Base-by-base conservation (phyloP, 208 protist genomes). In the Acanthamoeba lenticulata region DNA sequence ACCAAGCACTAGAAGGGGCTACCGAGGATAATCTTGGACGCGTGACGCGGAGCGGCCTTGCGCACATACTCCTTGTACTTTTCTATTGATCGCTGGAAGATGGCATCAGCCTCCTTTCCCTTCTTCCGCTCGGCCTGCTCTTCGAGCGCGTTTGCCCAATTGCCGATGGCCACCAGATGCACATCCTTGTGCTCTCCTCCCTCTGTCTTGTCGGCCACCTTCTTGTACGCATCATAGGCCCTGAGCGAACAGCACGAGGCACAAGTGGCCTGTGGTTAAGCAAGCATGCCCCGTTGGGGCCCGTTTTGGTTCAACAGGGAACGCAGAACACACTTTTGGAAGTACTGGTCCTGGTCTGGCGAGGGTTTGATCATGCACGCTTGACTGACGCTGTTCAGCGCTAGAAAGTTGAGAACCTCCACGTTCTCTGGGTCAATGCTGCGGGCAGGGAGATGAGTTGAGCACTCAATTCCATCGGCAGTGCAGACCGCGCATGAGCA, bases 51-150 rank as follows among this genome's bases (percentile, higher is more conserved):
- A 11, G 72, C 72, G 19, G 32, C n/a, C 72, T 81, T 81, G 72
- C 72, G 72, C 72, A 81, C 72, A 17, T 52, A 81, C 40, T 81
- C 72, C 72, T 81, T 81, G 72, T 81, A 81, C 72, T 81, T 81
- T 29, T 81, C 72, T 29, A 81, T 81, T 11, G 72, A 81, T 47
- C 11, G 72, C 72, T 81, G 72, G 40, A 81, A 81, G 11, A 81
- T 81, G 42, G 34, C 72, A 27, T 81, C 72, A 38, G 72, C 72
- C 24, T 81, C 72, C 72, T 81, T 81, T 11, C 72, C 72, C 72
- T 81, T 42, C 72, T 81, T 81, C n/a, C 72, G 72, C n/a, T 81
- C 72, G 40, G 72, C 72, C 40, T 81, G 72, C 72, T 81, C 72
- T 27, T 81, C 72, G 72, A 81, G 72, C 42, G 72, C 72, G 42